Conservation (phyloP, 495 filamentous ascomycete species). For the Niebla homalea region DNA sequence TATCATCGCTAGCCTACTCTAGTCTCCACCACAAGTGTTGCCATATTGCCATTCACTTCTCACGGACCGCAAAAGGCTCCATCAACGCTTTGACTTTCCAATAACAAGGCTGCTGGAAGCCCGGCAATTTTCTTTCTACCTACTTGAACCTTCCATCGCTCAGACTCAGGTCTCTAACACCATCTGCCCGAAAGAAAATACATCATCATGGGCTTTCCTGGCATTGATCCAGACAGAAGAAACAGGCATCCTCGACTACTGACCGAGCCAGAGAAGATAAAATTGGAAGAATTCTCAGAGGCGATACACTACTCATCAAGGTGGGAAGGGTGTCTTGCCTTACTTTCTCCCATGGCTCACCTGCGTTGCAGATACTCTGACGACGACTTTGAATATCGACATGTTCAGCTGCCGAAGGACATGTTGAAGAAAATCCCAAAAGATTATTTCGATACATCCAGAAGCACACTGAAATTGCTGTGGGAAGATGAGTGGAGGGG, state of each 20-base stretch:
- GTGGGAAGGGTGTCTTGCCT: constrained; percentile 33
- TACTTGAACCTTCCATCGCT: too few relatives aligned
- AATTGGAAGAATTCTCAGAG: constrained; percentile 82
- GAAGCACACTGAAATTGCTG: constrained; percentile 86
- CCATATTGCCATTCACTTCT: too few relatives aligned
- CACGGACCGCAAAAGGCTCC: too few relatives aligned
- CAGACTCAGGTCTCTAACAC: too few relatives aligned
- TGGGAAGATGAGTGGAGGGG: constrained; percentile 99
- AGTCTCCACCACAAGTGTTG: too few relatives aligned
- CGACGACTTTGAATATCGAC: constrained; percentile 79
- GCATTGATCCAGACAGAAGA: constrained; percentile 69
- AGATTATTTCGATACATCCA: constrained; percentile 82
- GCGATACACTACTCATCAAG: constrained; percentile 88
- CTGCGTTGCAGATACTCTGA: constrained; percentile 58
- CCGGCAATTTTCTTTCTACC: too few relatives aligned
- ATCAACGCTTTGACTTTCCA: too few relatives aligned
- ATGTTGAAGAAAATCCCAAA: constrained; percentile 96
- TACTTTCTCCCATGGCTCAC: background rate
- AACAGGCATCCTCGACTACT: constrained; percentile 74
- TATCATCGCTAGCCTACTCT: too few relatives aligned
- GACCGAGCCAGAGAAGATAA: constrained; percentile 63
- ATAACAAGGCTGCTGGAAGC: too few relatives aligned
- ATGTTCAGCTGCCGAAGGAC: constrained; percentile 90
- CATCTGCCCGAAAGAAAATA: constrained; percentile 8
- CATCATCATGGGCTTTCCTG: background rate